These are phyloP conservation scores for Penicillium manginii DNA, from an alignment of 495 filamentous ascomycete genomes.

Conservation along the genomic window DNA sequence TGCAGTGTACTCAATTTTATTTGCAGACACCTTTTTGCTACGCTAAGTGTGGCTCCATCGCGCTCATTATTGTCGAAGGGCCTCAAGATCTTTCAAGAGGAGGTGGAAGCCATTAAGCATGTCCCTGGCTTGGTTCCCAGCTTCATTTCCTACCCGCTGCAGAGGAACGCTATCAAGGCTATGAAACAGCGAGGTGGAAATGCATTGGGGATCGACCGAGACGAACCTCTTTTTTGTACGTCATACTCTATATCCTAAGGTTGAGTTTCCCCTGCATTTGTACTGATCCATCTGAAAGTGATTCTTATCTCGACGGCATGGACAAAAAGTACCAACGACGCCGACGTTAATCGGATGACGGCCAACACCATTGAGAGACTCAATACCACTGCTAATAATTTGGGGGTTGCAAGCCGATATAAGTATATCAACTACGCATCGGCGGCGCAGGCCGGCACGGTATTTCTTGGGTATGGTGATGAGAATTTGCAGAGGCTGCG, in stretches of 20 bases:
- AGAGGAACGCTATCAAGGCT: conserved; percentile 14
- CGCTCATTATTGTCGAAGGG: conserved; percentile 4
- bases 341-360: conserved; percentile 1
- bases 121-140: conserved; percentile 12
- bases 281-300: too few relatives aligned
- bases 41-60: conserved; percentile 11
- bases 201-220: conserved; percentile 28
- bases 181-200: conserved; percentile 30
- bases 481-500: conserved; percentile 18
- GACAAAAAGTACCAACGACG: too few relatives aligned
- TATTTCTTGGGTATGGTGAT: conserved; percentile 21
- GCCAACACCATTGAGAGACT: not conserved
- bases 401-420: too few relatives aligned
- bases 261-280: conserved; percentile 17
- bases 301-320: too few relatives aligned
- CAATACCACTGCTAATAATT: too few relatives aligned
- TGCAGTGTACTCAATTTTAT: not conserved
- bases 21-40: conserved; percentile 20
- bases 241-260: not conserved
- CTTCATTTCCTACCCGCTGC: conserved; percentile 20
- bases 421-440: conserved; percentile 30
- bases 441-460: conserved; percentile 3
- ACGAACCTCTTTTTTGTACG: conserved; percentile 25
- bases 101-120: conserved; percentile 15
- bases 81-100: conserved; percentile 15